Percentiles rank a stretch among this genome's conserved stretches.
These are phyloP conservation scores for Dacryopinax primogenitus DNA, from an alignment of 768 basidiomycete genomes.

Conservation along the genomic window DNA sequence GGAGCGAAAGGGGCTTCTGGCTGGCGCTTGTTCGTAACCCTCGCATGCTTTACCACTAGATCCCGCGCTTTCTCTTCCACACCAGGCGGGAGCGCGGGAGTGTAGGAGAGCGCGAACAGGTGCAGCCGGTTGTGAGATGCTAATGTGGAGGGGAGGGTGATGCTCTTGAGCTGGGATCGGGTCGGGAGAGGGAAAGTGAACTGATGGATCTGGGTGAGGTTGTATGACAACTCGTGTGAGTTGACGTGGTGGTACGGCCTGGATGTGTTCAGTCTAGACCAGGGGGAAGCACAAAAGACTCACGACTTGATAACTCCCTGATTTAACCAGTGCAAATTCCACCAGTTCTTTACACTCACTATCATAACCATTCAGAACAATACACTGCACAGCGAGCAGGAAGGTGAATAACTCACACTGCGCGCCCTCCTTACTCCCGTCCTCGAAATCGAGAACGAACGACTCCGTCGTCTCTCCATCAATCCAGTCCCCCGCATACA, in stretches of 20 bases:
- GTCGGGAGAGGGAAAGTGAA: constrained; percentile 24
- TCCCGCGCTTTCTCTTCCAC: neutral
- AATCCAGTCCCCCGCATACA: constrained; percentile 32
- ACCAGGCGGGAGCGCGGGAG: constrained; percentile 12
- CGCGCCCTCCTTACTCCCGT: constrained; percentile 15
- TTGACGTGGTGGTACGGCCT: constrained; percentile 18
- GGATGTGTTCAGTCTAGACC: neutral
- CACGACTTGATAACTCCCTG: constrained; percentile 18
- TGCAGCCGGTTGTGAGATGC: constrained; percentile 27
- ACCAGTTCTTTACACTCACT: constrained; percentile 20
- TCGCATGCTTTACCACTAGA: neutral
- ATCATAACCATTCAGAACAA: neutral
- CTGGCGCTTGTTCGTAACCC: neutral
- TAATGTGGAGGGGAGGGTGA: constrained; percentile 28
- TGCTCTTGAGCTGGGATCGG: constrained; percentile 31
- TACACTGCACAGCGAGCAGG: neutral
- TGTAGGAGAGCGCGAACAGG: constrained; percentile 20
- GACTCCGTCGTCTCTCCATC: constrained; percentile 39
- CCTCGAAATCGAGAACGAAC: constrained; percentile 28
- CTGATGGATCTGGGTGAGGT: constrained; percentile 19
- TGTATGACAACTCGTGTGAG: constrained; percentile 15
- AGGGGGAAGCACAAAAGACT: neutral
- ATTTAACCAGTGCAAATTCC: constrained; percentile 21
- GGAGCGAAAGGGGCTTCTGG: neutral
- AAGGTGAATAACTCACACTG: constrained; percentile 13